A percentile compares a stretch with the other conserved stretches of the same genome.
phyloP scores from a whole-genome alignment of 202 grass and related monocot genomes.

The Panicum hallii region DNA sequence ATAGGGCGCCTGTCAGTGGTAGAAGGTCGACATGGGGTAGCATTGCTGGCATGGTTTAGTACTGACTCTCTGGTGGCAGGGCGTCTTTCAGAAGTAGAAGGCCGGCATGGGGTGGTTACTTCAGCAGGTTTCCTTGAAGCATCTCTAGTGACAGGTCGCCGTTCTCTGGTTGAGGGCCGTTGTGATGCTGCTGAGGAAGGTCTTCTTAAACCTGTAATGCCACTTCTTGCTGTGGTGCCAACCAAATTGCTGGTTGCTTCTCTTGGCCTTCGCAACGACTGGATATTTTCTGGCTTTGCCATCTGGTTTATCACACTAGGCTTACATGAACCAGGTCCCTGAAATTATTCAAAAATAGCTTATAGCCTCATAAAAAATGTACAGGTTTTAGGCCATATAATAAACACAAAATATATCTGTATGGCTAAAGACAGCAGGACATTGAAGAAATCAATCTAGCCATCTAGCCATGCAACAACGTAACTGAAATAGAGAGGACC shows the following conservation, averaged over 20 bases:
- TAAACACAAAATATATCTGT: conserved; percentile 11
- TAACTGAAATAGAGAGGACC: not conserved
- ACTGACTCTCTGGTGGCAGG: conserved; percentile 9
- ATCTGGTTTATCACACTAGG: conserved; percentile 38
- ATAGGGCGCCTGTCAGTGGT: conserved; percentile 40
- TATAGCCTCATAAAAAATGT: conserved; percentile 16
- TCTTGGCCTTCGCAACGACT: conserved; percentile 42
- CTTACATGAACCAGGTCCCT: conserved; percentile 31
- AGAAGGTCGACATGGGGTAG: conserved; percentile 16
- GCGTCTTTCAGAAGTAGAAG: conserved; percentile 36
- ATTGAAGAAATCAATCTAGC: conserved; percentile 23
- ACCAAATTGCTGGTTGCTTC: conserved; percentile 34
- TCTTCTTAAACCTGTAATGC: conserved; percentile 44
- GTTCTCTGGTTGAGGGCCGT: conserved; percentile 43
- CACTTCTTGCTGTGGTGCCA: conserved; percentile 31
- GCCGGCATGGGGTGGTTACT: conserved; percentile 8
- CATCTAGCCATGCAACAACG: conserved; percentile 4
- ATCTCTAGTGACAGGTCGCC: conserved; percentile 39
- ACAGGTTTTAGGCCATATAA: conserved; percentile 1
- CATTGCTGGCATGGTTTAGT: conserved; percentile 35
- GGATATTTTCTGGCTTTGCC: conserved; percentile 45
- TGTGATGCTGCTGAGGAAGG: conserved; percentile 53
- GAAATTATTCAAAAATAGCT: conserved; percentile 48
- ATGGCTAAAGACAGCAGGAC: not conserved
- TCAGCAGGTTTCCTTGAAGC: conserved; percentile 38